A percentile compares a stretch with the other conserved stretches of the same genome.
Evolutionary conservation across 768 basidiomycete genomes (phyloP).

Genomic region (Fomitopsis serialis): DNA sequence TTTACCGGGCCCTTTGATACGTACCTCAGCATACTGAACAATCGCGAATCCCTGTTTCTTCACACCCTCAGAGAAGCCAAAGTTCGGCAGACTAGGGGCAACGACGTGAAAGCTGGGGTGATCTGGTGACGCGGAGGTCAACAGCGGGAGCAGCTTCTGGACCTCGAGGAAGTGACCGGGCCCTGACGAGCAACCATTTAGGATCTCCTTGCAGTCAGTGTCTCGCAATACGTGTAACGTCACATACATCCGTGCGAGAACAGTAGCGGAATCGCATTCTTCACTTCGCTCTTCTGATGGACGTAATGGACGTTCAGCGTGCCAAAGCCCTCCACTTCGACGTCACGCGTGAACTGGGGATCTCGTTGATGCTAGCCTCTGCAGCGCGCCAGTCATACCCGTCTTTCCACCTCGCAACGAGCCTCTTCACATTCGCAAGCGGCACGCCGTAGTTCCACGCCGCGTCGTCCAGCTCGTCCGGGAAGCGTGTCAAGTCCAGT

Average conservation of each 20-base stretch:
- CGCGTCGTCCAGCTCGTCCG: constrained; percentile 51
- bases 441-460: constrained; percentile 45
- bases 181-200: constrained; percentile 21
- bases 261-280: constrained; percentile 23
- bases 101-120: constrained; percentile 25
- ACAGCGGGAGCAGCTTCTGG: constrained; percentile 20
- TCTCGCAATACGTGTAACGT: background rate
- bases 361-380: constrained; percentile 25
- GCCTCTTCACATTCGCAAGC: constrained; percentile 20
- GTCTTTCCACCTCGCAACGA: constrained; percentile 23
- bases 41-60: constrained; percentile 20
- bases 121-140: constrained; percentile 14
- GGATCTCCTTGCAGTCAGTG: too few relatives aligned
- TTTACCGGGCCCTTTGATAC: too few relatives aligned
- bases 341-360: constrained; percentile 30
- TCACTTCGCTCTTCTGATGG: constrained; percentile 24
- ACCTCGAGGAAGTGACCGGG: constrained; percentile 23
- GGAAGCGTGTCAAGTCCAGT: constrained; percentile 42
- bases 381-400: constrained; percentile 26
- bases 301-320: constrained; percentile 30
- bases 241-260: constrained; percentile 28
- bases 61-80: constrained; percentile 20
- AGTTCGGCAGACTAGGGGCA: constrained; percentile 22
- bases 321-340: constrained; percentile 27
- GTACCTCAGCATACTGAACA: constrained; percentile 23